Evolutionary conservation across 2,329 filamentous ascomycete genomes (phyloP), one percentile per base, ranked within the genome.

Genomic region (Chalara sp.): DNA sequence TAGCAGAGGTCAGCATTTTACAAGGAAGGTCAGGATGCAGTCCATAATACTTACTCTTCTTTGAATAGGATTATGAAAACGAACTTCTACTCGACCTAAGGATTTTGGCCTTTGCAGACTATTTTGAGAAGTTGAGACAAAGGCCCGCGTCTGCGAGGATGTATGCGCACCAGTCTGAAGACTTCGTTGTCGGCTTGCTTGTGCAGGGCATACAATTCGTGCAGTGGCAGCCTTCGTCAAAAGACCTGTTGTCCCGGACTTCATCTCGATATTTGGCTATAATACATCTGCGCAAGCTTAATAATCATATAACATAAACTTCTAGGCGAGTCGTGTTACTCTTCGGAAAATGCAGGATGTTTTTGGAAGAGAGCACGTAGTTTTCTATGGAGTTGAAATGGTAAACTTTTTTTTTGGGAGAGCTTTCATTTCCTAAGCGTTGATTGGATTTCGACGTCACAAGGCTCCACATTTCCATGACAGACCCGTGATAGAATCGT

Each of bases 191-290:
- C 56, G 52, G 45, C 61, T 58, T 12, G 54, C 47, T 12, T 60
- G 59, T 29, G 59, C 49, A 32, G 61, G 58, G 52, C 55, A 63
- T 50, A 60, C 21, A 40, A 63, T 54, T 53, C 62, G 57, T 48
- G 54, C 61, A 39, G 58, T 58, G 49, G 59, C 56, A 46, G 61
- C 63, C 58, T 61, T 65, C 32, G 51, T 59, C 30, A 67, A 55
- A 53, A 65, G 58, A 44, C 56, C 52, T 53, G 64, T 59, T 50
- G 62, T 62, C 31, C 61, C 57, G 51, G 57, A 39, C 52, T 65
- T 67, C 63, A 66, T 65, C 42, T 41, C 62, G 47, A 30, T 54
- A 43, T 39, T 8, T 13, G 41, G 37, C 48, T 48, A 46, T 21
- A 28, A 54, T 47, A 49, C 60, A 63, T 61, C 47, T 44, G 49